A percentile compares a stretch with the other conserved stretches of the same genome.
These are phyloP conservation scores for Candida albicans DNA, from an alignment of 1,139 yeast genomes.

Conservation along the genomic window DNA sequence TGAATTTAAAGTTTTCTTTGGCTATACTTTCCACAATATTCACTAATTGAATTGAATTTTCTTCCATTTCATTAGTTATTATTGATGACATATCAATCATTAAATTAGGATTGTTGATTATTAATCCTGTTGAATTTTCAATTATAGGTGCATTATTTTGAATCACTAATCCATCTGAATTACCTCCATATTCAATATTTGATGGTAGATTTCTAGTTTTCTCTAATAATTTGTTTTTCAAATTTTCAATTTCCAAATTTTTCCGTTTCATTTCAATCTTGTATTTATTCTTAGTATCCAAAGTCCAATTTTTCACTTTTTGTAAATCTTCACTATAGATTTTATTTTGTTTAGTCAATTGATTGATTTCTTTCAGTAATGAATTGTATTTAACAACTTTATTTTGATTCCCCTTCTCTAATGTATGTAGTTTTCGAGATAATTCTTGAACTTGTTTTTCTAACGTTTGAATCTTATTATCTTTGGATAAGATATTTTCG, in stretches of 20 bases:
- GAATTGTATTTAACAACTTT: constrained; percentile 20
- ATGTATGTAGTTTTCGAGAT: constrained; percentile 20
- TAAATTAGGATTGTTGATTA: constrained; percentile 8
- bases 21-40: constrained; percentile 41
- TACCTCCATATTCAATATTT: constrained; percentile 28
- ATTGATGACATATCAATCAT: constrained; percentile 16
- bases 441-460: constrained; percentile 23
- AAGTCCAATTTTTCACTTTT: constrained; percentile 29
- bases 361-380: constrained; percentile 20
- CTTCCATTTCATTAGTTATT: constrained; percentile 34
- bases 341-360: constrained; percentile 26
- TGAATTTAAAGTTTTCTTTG: constrained; percentile 39
- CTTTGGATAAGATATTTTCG: constrained; percentile 30
- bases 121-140: constrained; percentile 22
- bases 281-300: constrained; percentile 36
- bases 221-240: constrained; percentile 42
- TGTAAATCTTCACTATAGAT: constrained; percentile 31
- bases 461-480: constrained; percentile 29
- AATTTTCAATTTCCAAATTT: constrained; percentile 32
- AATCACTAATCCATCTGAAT: constrained; percentile 17
- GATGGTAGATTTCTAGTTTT: constrained; percentile 32
- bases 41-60: constrained; percentile 39
- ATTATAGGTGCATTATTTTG: constrained; percentile 37
- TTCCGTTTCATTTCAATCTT: constrained; percentile 45
- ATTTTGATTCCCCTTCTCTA: constrained; percentile 19